These are phyloP conservation scores for Colletotrichum destructivum DNA, from an alignment of 2,329 filamentous ascomycete genomes.

Conservation along the genomic window DNA sequence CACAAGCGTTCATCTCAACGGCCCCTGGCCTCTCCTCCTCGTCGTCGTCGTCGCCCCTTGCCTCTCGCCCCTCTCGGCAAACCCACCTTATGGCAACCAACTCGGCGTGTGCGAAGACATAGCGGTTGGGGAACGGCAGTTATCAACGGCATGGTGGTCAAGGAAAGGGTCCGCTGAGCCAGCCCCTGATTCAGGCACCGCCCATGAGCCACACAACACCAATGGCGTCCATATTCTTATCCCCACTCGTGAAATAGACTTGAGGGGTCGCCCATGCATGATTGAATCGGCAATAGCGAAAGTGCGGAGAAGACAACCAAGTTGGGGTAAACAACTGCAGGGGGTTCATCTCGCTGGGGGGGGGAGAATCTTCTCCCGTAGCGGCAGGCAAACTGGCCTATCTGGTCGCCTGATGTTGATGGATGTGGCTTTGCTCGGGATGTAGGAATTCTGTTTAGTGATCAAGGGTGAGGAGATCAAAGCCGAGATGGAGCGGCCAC, in stretches of 20 bases:
- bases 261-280: slow-evolving; percentile 32
- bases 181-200: slow-evolving; percentile 13
- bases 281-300: slow-evolving; percentile 22
- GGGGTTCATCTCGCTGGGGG: not conserved
- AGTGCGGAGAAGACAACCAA: slow-evolving; percentile 36
- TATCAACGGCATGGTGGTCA: slow-evolving; percentile 20
- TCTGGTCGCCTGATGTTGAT: not conserved
- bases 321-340: not conserved
- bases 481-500: no score
- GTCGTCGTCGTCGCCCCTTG: not conserved
- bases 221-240: not conserved
- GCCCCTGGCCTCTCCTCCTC: not conserved
- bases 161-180: not conserved
- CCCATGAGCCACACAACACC: not conserved
- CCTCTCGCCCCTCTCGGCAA: slow-evolving; percentile 15
- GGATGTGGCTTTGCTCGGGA: not conserved
- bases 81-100: slow-evolving; percentile 3
- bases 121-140: slow-evolving; percentile 25
- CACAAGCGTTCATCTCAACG: slow-evolving; percentile 24
- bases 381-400: not conserved
- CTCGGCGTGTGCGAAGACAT: not conserved
- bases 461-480: not conserved
- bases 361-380: slow-evolving; percentile 33
- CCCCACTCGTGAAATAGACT: slow-evolving; percentile 23
- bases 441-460: not conserved